Percentiles rank a stretch among this genome's conserved stretches.
Evolutionary conservation across 768 basidiomycete genomes (phyloP).

Genomic region (Strobilomyces dryophilus): DNA sequence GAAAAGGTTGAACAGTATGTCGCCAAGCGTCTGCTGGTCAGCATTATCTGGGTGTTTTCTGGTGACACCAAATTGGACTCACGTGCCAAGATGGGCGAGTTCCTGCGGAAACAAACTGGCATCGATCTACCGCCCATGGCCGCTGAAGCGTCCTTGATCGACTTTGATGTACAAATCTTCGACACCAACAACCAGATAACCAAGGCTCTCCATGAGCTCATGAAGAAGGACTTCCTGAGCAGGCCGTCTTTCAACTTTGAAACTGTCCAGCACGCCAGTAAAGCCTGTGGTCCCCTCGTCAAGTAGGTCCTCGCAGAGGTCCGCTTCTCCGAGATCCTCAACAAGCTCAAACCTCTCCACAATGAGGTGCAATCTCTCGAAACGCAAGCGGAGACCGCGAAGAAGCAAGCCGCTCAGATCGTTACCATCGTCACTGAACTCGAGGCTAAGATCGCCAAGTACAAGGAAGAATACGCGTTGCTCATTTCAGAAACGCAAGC

Average conservation of each 20-base stretch:
- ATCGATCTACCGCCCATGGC: constrained; percentile 81
- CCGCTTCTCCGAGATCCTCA: constrained; percentile 93
- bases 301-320: constrained; percentile 99
- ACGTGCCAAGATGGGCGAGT: constrained; percentile 86
- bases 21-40: constrained; percentile 81
- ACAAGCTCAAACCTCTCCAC: constrained; percentile 93
- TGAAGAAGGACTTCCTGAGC: constrained; percentile 92
- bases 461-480: constrained; percentile 95
- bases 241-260: constrained; percentile 93
- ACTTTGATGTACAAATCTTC: constrained; percentile 95
- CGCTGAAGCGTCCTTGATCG: constrained; percentile 82
- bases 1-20: constrained; percentile 92
- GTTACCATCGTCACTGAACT: constrained; percentile 90
- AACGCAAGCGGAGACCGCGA: constrained; percentile 89
- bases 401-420: constrained; percentile 87
- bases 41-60: constrained; percentile 96
- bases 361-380: constrained; percentile 94
- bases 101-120: constrained; percentile 77
- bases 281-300: constrained; percentile 95
- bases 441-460: constrained; percentile 85
- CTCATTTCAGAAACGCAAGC: constrained; percentile 96
- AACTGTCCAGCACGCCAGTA: constrained; percentile 89
- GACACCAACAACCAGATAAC: constrained; percentile 92
- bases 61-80: constrained; percentile 92
- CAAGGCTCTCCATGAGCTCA: constrained; percentile 77